A percentile compares a stretch with the other conserved stretches of the same genome.
phyloP scores from a whole-genome alignment of 2,329 filamentous ascomycete species.

The Talaromyces sp. region DNA sequence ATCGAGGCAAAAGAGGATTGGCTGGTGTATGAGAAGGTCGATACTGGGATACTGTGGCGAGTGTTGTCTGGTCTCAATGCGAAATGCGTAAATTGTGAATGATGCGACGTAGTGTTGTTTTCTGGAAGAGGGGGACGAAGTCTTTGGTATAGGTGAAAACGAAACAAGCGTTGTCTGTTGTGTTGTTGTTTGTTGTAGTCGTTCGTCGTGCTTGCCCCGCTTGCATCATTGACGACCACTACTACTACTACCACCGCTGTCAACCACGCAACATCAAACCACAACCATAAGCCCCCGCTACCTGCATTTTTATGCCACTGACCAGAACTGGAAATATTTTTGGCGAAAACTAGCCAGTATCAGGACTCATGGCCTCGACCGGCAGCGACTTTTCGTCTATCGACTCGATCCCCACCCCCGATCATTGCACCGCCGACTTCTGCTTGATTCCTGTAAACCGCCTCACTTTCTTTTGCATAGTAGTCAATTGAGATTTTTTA shows the following conservation, averaged over 20 bases:
- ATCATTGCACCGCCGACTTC: slow-evolving; percentile 80
- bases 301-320: not conserved
- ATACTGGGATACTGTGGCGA: not conserved
- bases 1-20: not conserved
- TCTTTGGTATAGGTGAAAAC: not conserved
- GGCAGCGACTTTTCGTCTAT: slow-evolving; percentile 12
- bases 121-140: not conserved
- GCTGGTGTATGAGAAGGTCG: not conserved
- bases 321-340: not conserved
- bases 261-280: not conserved
- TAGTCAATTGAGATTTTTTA: not conserved
- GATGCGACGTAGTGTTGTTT: not conserved
- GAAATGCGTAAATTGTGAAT: not conserved
- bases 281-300: not conserved
- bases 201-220: not conserved
- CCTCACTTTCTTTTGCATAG: not conserved
- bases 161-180: not conserved
- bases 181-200: not conserved
- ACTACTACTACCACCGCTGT: not conserved
- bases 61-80: not conserved
- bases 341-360: not conserved
- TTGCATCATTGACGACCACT: not conserved
- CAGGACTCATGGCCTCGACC: not conserved
- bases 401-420: slow-evolving; percentile 54
- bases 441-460: slow-evolving; percentile 63